Conservation (phyloP, 768 basidiomycete species). For the Podaxis sp. region DNA sequence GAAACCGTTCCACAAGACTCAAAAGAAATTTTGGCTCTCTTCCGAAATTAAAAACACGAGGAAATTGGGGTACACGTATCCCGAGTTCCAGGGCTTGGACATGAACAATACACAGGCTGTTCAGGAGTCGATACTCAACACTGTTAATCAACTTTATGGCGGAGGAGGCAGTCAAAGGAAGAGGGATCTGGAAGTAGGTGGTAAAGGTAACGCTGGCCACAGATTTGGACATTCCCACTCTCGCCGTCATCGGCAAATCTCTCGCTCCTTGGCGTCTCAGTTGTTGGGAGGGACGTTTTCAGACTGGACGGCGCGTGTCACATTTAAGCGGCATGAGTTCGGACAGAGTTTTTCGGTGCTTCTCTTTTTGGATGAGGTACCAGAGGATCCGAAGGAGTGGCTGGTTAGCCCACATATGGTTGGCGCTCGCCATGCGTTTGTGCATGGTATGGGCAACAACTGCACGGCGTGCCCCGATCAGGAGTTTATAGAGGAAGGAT, state of each 20-base stretch:
- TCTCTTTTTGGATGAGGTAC: constrained; percentile 46
- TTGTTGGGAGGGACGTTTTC: constrained; percentile 16
- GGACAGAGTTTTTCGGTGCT: constrained; percentile 43
- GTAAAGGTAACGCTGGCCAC: no score
- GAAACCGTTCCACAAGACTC: constrained; percentile 42
- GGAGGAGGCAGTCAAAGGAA: no score
- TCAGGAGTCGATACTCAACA: constrained; percentile 24
- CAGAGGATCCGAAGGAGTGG: constrained; percentile 39
- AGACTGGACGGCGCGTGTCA: constrained; percentile 46
- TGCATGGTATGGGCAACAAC: constrained; percentile 28
- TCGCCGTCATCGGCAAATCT: neutral
- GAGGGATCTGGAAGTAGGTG: neutral
- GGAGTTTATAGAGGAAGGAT: constrained; percentile 34
- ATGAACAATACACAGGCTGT: constrained; percentile 23
- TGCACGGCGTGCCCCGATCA: constrained; percentile 42
- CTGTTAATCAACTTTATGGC: constrained; percentile 32
- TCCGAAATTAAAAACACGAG: constrained; percentile 21
- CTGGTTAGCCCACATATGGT: constrained; percentile 33
- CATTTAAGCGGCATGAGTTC: constrained; percentile 42
- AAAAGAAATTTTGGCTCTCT: constrained; percentile 37
- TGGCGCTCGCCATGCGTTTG: constrained; percentile 46
- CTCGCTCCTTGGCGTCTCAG: neutral
- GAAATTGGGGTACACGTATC: constrained; percentile 42
- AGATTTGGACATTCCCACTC: neutral
- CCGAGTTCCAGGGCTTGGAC: constrained; percentile 40